A percentile compares a stretch with the other conserved stretches of the same genome.
Conservation (phyloP, 495 filamentous ascomycete genomes). For the Hypoxylon trugodes region DNA sequence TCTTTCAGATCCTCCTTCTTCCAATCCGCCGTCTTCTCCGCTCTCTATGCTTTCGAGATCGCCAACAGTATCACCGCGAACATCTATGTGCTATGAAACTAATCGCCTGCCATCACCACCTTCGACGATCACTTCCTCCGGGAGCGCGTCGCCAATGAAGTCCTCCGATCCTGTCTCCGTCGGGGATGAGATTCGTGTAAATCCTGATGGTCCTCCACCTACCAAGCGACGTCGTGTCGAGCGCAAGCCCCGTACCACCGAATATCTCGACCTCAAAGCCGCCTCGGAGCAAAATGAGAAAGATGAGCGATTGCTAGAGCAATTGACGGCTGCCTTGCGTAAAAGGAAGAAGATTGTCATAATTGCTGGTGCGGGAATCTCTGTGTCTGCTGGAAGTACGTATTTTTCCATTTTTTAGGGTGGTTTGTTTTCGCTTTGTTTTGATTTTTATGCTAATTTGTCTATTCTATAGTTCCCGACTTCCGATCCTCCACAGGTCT, state of each 20-base stretch:
- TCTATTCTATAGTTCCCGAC: constrained; percentile 76
- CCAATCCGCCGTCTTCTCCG: constrained; percentile 57
- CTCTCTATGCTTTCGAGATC: constrained; percentile 61
- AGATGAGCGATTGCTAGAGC: constrained; percentile 63
- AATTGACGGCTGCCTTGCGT: constrained; percentile 77
- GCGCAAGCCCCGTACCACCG: constrained; percentile 76
- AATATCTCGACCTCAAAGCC: constrained; percentile 74
- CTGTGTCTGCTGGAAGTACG: constrained; percentile 94
- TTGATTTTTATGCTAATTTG: constrained; percentile 35
- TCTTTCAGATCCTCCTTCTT: constrained; percentile 44
- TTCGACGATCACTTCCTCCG: constrained; percentile 52
- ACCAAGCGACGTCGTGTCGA: constrained; percentile 76
- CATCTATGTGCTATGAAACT: constrained; percentile 29
- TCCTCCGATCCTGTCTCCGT: constrained; percentile 40
- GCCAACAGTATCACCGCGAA: constrained; percentile 54
- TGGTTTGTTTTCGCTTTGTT: background rate
- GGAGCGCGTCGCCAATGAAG: constrained; percentile 55
- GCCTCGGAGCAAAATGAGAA: constrained; percentile 55
- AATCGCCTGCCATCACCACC: constrained; percentile 53
- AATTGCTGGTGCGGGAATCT: constrained; percentile 95
- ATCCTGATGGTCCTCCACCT: constrained; percentile 70
- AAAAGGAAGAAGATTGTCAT: constrained; percentile 96
- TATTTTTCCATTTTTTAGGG: constrained; percentile 41
- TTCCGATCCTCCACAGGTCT: constrained; percentile 91
- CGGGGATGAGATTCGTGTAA: constrained; percentile 56